Percentiles rank a stretch among this genome's conserved stretches.
Evolutionary conservation across 805 yeast genomes (phyloP).

Genomic region (Henningerozyma blattae): DNA sequence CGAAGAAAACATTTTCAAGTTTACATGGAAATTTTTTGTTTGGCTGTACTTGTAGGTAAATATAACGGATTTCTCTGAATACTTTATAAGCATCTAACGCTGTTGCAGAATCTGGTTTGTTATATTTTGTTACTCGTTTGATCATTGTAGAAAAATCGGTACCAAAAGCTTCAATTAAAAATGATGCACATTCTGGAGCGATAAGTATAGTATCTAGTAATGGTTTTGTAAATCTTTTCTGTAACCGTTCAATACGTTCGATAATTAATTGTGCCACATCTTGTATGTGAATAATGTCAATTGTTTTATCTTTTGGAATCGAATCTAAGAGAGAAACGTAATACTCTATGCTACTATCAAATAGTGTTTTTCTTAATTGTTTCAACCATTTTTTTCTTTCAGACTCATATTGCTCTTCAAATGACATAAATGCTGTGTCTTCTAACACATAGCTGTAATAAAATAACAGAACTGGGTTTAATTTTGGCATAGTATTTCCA

Average conservation of each 20-base stretch:
- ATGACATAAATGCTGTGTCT: constrained; percentile 28
- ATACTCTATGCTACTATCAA: constrained; percentile 31
- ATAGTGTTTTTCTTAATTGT: constrained; percentile 25
- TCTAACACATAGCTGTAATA: constrained; percentile 39
- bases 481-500: constrained; percentile 40
- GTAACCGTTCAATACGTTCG: constrained; percentile 36
- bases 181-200: constrained; percentile 35
- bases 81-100: constrained; percentile 45
- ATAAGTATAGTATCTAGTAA: constrained; percentile 48
- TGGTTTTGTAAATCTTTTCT: constrained; percentile 48
- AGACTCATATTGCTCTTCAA: constrained; percentile 5
- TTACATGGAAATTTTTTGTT: constrained; percentile 35
- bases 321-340: constrained; percentile 32
- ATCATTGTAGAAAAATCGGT: constrained; percentile 42
- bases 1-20: constrained; percentile 44
- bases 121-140: constrained; percentile 34
- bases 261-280: constrained; percentile 45
- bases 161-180: constrained; percentile 40
- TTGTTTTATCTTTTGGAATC: constrained; percentile 48
- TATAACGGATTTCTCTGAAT: constrained; percentile 39
- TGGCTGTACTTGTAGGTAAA: constrained; percentile 37
- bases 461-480: constrained; percentile 39
- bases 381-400: constrained; percentile 28
- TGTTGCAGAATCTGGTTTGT: constrained; percentile 37
- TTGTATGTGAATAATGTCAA: constrained; percentile 43